Conservation (phyloP, 176 grass and related monocot genomes). For the Bromus sterilis region DNA sequence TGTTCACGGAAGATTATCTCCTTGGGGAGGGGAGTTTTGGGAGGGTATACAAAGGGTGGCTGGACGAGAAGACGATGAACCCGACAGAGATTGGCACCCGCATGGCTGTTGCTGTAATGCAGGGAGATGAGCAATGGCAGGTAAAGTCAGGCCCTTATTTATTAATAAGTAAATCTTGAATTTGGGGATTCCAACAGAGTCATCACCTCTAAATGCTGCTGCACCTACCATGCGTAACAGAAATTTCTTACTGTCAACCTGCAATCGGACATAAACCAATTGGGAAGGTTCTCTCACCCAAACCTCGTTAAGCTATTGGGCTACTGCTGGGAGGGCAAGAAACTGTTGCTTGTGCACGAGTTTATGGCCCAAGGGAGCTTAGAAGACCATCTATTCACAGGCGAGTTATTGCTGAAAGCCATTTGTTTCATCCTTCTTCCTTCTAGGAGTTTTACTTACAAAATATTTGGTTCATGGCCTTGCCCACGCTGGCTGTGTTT, state of each 20-base stretch:
- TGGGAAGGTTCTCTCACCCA: conserved; percentile 71
- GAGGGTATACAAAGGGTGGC: conserved; percentile 81
- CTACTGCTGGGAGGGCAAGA: conserved; percentile 64
- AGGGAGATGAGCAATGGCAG: conserved; percentile 88
- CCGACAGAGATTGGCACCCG: conserved; percentile 21
- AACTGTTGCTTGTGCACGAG: conserved; percentile 63
- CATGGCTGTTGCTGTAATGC: conserved; percentile 69
- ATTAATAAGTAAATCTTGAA: background rate
- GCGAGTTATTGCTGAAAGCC: conserved; percentile 22
- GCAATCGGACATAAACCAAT: conserved; percentile 71
- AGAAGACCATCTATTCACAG: conserved; percentile 70
- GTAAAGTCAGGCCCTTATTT: conserved; percentile 19
- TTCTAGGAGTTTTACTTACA: background rate
- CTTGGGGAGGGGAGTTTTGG: conserved; percentile 70
- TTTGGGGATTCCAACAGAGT: background rate
- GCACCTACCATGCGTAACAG: background rate
- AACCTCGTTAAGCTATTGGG: conserved; percentile 68
- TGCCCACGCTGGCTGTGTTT: background rate
- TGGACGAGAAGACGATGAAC: conserved; percentile 80
- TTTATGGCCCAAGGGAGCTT: conserved; percentile 70
- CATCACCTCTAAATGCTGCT: background rate
- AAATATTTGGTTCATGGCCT: background rate
- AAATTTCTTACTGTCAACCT: conserved; percentile 17
- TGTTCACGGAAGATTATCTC: conserved; percentile 55
- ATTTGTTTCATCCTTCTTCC: background rate